These are phyloP conservation scores for Panicum hallii DNA, from an alignment of 202 grass and related monocot genomes.

Conservation along the genomic window DNA sequence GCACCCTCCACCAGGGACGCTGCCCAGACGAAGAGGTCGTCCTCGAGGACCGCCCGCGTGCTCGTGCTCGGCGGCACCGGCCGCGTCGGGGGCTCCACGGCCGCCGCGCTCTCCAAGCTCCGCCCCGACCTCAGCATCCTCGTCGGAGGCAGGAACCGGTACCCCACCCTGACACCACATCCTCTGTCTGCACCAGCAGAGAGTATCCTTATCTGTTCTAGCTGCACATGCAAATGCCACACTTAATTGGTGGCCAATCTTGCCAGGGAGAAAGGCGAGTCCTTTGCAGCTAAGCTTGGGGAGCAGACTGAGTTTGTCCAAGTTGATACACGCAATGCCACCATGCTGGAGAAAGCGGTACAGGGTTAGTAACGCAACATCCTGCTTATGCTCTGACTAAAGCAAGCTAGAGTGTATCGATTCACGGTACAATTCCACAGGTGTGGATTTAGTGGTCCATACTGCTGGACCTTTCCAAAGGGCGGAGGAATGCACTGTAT, in stretches of 20 bases:
- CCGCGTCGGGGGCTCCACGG: constrained; percentile 88
- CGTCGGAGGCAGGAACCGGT: constrained; percentile 81
- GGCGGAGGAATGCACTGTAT: constrained; percentile 58
- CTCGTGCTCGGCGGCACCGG: constrained; percentile 87
- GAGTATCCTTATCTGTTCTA: too few relatives aligned
- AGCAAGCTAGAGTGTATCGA: too few relatives aligned
- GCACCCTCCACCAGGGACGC: constrained; percentile 43
- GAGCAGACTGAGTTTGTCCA: constrained; percentile 68
- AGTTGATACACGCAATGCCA: constrained; percentile 58
- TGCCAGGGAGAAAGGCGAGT: constrained; percentile 67
- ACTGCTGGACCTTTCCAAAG: constrained; percentile 88
- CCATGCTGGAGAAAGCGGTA: constrained; percentile 66
- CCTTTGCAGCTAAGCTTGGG: constrained; percentile 71
- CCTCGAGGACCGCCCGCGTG: constrained; percentile 54
- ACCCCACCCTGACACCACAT: too few relatives aligned
- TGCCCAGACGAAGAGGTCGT: background rate
- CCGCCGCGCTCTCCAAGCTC: constrained; percentile 75
- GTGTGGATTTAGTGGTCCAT: constrained; percentile 87
- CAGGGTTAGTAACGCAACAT: constrained; percentile 52
- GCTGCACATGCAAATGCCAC: too few relatives aligned
- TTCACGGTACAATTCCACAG: constrained; percentile 19
- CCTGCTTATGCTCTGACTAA: background rate
- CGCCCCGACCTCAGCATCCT: constrained; percentile 67
- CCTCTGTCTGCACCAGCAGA: too few relatives aligned
- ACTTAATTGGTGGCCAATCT: too few relatives aligned